Evolutionary conservation across 495 filamentous ascomycete genomes (phyloP).

Genomic region (Sporormia fimetaria): DNA sequence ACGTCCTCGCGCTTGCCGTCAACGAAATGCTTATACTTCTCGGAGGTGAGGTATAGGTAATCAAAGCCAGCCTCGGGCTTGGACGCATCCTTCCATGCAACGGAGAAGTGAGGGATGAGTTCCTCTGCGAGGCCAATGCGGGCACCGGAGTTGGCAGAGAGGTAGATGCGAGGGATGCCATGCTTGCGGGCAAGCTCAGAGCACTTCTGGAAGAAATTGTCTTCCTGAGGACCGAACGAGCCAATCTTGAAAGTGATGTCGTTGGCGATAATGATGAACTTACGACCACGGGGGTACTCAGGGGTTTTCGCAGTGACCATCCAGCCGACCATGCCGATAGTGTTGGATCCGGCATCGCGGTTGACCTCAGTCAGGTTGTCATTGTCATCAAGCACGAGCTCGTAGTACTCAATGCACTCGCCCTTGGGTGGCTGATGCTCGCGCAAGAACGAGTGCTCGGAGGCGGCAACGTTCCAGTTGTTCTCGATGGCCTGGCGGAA

Average conservation of each 20-base stretch:
- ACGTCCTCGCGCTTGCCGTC: constrained; percentile 70
- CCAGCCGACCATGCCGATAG: constrained; percentile 97
- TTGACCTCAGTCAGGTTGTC: constrained; percentile 87
- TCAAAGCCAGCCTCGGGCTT: constrained; percentile 91
- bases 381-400: constrained; percentile 85
- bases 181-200: constrained; percentile 87
- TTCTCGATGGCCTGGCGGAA: constrained; percentile 98
- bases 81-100: constrained; percentile 81
- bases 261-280: constrained; percentile 94
- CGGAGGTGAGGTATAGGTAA: constrained; percentile 90
- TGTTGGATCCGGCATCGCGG: constrained; percentile 89
- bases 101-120: constrained; percentile 89
- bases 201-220: constrained; percentile 98
- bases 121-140: constrained; percentile 95
- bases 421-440: constrained; percentile 73
- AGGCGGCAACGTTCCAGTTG: constrained; percentile 67
- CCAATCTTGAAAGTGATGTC: constrained; percentile 99
- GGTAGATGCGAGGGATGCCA: constrained; percentile 91
- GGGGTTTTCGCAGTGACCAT: constrained; percentile 91
- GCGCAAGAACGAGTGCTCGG: constrained; percentile 56
- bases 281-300: constrained; percentile 87
- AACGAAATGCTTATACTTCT: constrained; percentile 78
- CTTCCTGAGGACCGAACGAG: constrained; percentile 90
- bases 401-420: constrained; percentile 91
- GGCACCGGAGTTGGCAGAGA: constrained; percentile 98